Base-by-base conservation (phyloP, 1,284 basidiomycete species). In the Pulchroboletus neoregius region DNA sequence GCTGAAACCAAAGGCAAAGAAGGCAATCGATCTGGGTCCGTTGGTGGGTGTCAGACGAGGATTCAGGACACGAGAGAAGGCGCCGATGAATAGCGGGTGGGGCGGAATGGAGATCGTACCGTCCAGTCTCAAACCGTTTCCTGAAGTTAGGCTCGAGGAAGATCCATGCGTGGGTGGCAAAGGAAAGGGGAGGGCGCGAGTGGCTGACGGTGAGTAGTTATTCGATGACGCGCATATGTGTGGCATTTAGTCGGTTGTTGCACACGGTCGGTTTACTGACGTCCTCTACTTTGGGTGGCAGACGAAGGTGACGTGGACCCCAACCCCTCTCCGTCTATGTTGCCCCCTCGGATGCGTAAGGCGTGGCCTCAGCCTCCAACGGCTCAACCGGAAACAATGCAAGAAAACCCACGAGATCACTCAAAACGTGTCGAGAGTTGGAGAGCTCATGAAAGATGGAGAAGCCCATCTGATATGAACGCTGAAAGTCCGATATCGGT, bases 311-410 rank as follows among this genome's bases (percentile, higher is more conserved):
- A 45, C 12, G 34, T 36, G 22, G 45, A 51, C n/a, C 33, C 42
- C 2, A 38, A 36, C 9, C 13, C 43, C 37, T 45, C 43, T 7
- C 12, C 13, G 11, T 37, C 44, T 5, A 26, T 65, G 43, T 69
- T 85, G 58, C 84, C 82, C 4, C 82, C 82, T 6, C 80, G 79
- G 62, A 74, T 86, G 75, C 71, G 83, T 31, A 85, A 81, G 57
- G 58, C 66, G 30, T 81, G 74, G 75, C 66, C 70, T 13, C 66
- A 64, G 24, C 55, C 60, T 39, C 62, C 56, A 22, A 50, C 53
- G 2, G 11, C 9, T 31, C 48, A 37, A 27, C 6, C 16, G 1
- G 46, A 62, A 39, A 5, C 37, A 26, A 15, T 13, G 16, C 39
- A 48, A 36, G 50, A 48, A 23, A 32, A 22, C 32, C n/a, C 40